A percentile compares a stretch with the other conserved stretches of the same genome.
phyloP scores from a whole-genome alignment of 495 filamentous ascomycete genomes.

The Letharia columbiana region DNA sequence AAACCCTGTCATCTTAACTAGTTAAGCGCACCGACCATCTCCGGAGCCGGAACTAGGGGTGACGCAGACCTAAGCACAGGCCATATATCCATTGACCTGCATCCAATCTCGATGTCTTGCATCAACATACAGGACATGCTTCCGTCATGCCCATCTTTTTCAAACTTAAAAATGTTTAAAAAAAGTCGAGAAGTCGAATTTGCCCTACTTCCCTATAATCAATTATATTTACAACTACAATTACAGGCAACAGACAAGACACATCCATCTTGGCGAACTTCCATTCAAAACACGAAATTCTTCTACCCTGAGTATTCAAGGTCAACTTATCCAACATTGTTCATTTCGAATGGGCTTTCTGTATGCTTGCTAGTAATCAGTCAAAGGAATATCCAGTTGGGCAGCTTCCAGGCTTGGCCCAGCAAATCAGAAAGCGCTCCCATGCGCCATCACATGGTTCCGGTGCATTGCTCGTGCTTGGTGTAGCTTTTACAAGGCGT shows the following conservation, averaged over 20 bases:
- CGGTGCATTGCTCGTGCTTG: background rate
- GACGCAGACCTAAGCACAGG: background rate
- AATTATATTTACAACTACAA: too few relatives aligned
- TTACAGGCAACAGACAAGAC: too few relatives aligned
- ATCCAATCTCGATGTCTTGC: conserved; percentile 2
- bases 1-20: too few relatives aligned
- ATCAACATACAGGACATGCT: background rate
- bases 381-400: background rate
- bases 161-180: background rate
- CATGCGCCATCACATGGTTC: background rate
- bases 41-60: background rate
- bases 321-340: background rate
- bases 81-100: background rate
- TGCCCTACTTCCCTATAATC: too few relatives aligned
- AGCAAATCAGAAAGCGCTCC: background rate
- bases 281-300: background rate
- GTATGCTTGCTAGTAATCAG: too few relatives aligned
- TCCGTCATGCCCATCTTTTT: background rate
- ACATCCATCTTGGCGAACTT: too few relatives aligned
- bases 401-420: background rate
- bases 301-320: background rate
- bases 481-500: background rate
- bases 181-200: too few relatives aligned
- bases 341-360: too few relatives aligned
- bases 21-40: background rate